phyloP scores from a whole-genome alignment of 2,329 filamentous ascomycete genomes.

The Ascochyta viciae-villosae region DNA sequence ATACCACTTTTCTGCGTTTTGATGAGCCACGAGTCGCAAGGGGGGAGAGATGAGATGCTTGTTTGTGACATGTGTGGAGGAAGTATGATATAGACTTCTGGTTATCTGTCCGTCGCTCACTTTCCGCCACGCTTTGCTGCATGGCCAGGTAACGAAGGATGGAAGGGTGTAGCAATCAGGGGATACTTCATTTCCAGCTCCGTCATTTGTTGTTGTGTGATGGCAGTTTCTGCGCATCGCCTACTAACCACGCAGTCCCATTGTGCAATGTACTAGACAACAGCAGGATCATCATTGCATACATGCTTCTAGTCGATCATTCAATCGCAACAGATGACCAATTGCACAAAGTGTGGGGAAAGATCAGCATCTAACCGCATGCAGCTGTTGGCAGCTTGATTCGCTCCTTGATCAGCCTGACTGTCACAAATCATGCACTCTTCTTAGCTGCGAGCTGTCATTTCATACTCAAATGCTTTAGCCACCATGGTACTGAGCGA shows the following conservation, averaged over 20 bases:
- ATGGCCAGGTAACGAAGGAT: constrained; percentile 11
- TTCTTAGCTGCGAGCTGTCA: constrained; percentile 3
- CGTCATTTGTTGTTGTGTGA: no score
- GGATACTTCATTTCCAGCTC: neutral
- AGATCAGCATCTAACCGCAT: constrained; percentile 8
- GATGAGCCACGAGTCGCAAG: constrained; percentile 30
- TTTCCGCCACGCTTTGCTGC: constrained; percentile 1
- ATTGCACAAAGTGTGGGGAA: constrained; percentile 9
- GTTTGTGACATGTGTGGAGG: constrained; percentile 7
- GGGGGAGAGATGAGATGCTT: neutral
- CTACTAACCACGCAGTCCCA: no score
- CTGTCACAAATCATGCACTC: neutral
- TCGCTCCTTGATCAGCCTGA: constrained; percentile 1
- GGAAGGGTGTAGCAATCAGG: constrained; percentile 2
- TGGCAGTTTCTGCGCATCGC: no score
- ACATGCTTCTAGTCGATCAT: no score
- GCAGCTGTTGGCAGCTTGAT: constrained; percentile 7
- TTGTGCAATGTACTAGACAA: no score
- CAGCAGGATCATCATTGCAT: no score
- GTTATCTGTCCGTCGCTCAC: constrained; percentile 9
- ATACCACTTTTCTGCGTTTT: constrained; percentile 42
- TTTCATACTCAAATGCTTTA: constrained; percentile 2
- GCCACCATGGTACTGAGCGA: neutral
- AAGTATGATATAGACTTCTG: constrained; percentile 5
- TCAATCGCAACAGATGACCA: no score